Base-by-base conservation (phyloP, 805 yeast genomes). In the Dipodascus albidus region DNA sequence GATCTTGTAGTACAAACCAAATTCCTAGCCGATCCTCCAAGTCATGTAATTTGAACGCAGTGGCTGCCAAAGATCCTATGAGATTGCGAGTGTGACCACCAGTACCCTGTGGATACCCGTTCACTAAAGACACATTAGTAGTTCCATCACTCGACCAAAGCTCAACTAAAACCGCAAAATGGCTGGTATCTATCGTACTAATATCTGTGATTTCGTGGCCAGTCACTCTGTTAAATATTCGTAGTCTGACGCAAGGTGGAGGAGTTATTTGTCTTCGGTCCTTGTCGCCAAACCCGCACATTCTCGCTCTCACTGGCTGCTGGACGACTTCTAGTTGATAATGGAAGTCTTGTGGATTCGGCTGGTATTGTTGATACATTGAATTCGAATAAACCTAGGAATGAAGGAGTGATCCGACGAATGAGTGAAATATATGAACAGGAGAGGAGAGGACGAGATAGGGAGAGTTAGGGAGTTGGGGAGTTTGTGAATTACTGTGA, bases 271-370 rank as follows among this genome's bases (percentile, higher is more conserved):
- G 63, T 14, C 68, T 54, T 8, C 68, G 61, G 53, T 65, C 68
- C 48, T 65, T 65, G 53, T 73, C 77, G 14, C 76, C 75, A 21
- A 73, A 64, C 0, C 77, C 77, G 57, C 77, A 73, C 76, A 73
- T 73, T 27, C 77, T 68, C 0, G 76, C 76, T 50, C 76, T 61
- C 14, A 70, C 64, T 1, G 77, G 77, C 54, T 73, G 74, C 53
- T 73, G 77, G 23, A 62, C 67, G n/a, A 72, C 70, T 2, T 62
- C 62, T 6, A 71, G 61, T 21, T 38, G 44, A 38, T 38, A 38
- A 17, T 38, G 44, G 15, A 38, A 38, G 15, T 38, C 44, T 4
- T 17, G 20, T 6, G 44, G 9, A 19, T 38, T 38, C n/a, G 44
- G 44, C 6, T 14, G 44, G n/a, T 38, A 38, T 38, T 4, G 15